Conservation (phyloP, 2,329 filamentous ascomycete species). For the Alternaria consortialis region DNA sequence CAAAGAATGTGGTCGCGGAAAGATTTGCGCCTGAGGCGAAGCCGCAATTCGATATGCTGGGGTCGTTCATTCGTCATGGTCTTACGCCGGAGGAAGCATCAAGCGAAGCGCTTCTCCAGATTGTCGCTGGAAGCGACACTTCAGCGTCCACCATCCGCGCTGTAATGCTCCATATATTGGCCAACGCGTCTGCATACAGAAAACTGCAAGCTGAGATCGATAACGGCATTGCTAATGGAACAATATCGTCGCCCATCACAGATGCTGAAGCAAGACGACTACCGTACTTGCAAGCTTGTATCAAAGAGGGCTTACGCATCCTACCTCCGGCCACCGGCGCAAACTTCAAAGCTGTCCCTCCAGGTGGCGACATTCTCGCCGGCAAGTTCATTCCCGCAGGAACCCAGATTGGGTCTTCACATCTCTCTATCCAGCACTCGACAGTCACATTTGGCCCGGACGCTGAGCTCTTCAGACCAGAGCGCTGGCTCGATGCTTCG, state of each 20-base stretch:
- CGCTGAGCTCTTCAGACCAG: conserved; percentile 28
- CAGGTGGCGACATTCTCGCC: conserved; percentile 27
- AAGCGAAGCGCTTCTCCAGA: conserved; percentile 55
- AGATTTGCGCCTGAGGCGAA: conserved; percentile 57
- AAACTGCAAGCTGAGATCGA: conserved; percentile 58
- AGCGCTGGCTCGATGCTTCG: conserved; percentile 26
- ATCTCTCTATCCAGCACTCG: conserved; percentile 19
- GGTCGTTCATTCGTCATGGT: conserved; percentile 58
- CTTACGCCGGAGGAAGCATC: conserved; percentile 54
- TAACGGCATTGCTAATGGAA: conserved; percentile 46
- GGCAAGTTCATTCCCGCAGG: conserved; percentile 32
- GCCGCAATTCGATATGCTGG: conserved; percentile 61
- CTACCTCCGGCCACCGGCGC: conserved; percentile 26
- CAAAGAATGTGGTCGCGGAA: conserved; percentile 57
- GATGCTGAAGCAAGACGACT: conserved; percentile 28
- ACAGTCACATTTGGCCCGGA: conserved; percentile 31
- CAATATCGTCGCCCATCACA: conserved; percentile 52
- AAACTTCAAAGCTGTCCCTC: conserved; percentile 50
- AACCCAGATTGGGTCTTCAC: conserved; percentile 30
- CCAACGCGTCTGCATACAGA: conserved; percentile 55
- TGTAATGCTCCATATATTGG: conserved; percentile 61
- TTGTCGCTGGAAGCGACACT: conserved; percentile 66
- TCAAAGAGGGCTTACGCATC: conserved; percentile 45
- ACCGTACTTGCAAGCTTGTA: conserved; percentile 42
- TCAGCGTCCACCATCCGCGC: conserved; percentile 63